Conservation (phyloP, 768 basidiomycete species). For the Mycena leptocephala region DNA sequence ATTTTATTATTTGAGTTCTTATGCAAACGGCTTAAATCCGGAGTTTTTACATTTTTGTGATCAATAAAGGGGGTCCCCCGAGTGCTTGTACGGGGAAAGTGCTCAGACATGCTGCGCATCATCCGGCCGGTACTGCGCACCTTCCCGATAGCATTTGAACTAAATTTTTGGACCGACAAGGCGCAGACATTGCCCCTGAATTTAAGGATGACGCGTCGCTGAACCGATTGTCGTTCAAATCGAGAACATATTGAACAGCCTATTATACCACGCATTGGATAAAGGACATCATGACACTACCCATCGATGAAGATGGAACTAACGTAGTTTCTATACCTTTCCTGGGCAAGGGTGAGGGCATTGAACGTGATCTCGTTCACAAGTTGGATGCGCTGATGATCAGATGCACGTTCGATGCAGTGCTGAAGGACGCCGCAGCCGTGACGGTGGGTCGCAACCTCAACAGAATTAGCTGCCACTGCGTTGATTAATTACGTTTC, state of each 20-base stretch:
- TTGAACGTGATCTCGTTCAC: slow-evolving; percentile 99
- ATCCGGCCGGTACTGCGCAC: slow-evolving; percentile 54
- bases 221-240: slow-evolving; percentile 98
- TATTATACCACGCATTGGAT: slow-evolving; percentile 46
- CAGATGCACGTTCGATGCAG: slow-evolving; percentile 98
- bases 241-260: slow-evolving; percentile 98
- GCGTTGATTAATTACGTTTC: too few species aligned
- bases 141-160: slow-evolving; percentile 99
- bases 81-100: too few species aligned
- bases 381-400: slow-evolving; percentile 94
- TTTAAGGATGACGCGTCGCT: slow-evolving; percentile 98
- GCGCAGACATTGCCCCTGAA: slow-evolving; percentile 98
- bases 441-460: slow-evolving; percentile 98
- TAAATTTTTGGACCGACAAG: slow-evolving; percentile 98
- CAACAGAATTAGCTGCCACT: slow-evolving; percentile 98
- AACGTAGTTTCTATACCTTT: slow-evolving; percentile 95
- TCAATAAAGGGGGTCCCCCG: too few species aligned
- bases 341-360: slow-evolving; percentile 96
- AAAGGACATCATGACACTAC: neutral
- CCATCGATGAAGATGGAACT: slow-evolving; percentile 51
- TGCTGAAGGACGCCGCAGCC: slow-evolving; percentile 99
- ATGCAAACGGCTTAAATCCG: too few species aligned
- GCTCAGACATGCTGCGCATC: neutral
- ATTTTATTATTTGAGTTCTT: too few species aligned
- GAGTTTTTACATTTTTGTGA: too few species aligned